Conservation (phyloP, 148 eudicot species). For the Amaranthus hypochondriacus region DNA sequence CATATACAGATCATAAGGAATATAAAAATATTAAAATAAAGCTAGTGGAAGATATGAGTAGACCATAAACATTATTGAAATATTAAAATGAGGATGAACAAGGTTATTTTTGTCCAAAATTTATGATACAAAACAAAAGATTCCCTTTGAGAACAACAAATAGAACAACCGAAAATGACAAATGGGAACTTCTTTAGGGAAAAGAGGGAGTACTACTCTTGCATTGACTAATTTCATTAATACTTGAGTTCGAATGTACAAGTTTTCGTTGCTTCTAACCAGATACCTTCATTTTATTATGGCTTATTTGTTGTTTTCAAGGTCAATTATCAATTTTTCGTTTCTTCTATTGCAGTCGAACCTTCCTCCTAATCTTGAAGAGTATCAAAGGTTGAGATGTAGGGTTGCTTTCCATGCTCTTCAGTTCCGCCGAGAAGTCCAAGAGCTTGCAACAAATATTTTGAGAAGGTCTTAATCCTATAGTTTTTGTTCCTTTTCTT, state of each 20-base stretch:
- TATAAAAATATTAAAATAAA: too few relatives aligned
- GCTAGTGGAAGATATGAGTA: too few relatives aligned
- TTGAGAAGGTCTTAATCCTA: slow-evolving; percentile 47
- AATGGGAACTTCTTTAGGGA: too few relatives aligned
- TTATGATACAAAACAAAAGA: too few relatives aligned
- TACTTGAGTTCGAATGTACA: not conserved
- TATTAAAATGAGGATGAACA: too few relatives aligned
- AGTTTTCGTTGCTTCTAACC: not conserved
- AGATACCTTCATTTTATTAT: not conserved
- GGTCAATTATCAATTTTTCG: slow-evolving; percentile 3
- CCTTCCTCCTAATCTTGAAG: slow-evolving; percentile 75
- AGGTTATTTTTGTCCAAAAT: too few relatives aligned
- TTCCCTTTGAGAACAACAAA: too few relatives aligned
- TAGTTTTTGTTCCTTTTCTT: not conserved
- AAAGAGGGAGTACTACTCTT: too few relatives aligned
- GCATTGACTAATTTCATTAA: not conserved
- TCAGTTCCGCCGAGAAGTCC: slow-evolving; percentile 67
- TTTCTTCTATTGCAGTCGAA: slow-evolving; percentile 39
- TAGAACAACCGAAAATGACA: too few relatives aligned
- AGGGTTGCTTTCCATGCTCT: slow-evolving; percentile 84
- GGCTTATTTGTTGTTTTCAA: not conserved
- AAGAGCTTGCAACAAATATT: slow-evolving; percentile 67
- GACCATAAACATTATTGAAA: too few relatives aligned
- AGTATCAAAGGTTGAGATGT: slow-evolving; percentile 83
- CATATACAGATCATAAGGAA: too few relatives aligned